Percentiles rank a stretch among this genome's conserved stretches.
These are phyloP conservation scores for Pythium myriotylum DNA, from an alignment of 352 stramenopile genomes.

Conservation along the genomic window DNA sequence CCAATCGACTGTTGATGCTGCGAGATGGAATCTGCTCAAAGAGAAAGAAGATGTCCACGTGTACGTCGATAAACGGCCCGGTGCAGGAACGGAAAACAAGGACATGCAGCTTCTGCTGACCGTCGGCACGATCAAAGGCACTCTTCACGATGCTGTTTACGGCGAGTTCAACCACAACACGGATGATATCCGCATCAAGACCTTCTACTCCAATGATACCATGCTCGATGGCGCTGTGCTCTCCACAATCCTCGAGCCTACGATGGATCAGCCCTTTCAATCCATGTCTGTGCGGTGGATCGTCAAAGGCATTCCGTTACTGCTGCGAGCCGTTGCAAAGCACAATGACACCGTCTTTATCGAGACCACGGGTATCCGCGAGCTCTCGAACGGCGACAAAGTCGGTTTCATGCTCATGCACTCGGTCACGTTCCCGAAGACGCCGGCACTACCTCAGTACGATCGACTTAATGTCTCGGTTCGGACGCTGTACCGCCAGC, in stretches of 20 bases:
- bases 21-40: conserved; percentile 48
- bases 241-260: conserved; percentile 42
- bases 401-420: conserved; percentile 61
- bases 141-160: conserved; percentile 61
- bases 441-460: conserved; percentile 35
- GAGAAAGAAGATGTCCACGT: conserved; percentile 42
- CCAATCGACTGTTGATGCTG: conserved; percentile 31
- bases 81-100: not conserved
- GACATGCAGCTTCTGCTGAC: conserved; percentile 20
- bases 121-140: conserved; percentile 41
- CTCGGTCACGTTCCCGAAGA: conserved; percentile 55
- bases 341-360: conserved; percentile 59
- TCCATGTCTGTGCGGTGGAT: conserved; percentile 65
- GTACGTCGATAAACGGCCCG: conserved; percentile 36
- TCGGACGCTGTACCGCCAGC: conserved; percentile 48
- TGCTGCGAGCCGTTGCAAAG: conserved; percentile 38
- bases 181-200: conserved; percentile 54
- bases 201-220: conserved; percentile 46
- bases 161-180: conserved; percentile 39
- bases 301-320: conserved; percentile 47
- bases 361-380: conserved; percentile 49
- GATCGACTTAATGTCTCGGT: conserved; percentile 53
- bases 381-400: conserved; percentile 41
- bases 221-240: conserved; percentile 50
- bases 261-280: conserved; percentile 43